Evolutionary conservation across 441 rosid species (phyloP), one percentile per base, ranked within the genome.

Genomic region (Raphanus hybrid): DNA sequence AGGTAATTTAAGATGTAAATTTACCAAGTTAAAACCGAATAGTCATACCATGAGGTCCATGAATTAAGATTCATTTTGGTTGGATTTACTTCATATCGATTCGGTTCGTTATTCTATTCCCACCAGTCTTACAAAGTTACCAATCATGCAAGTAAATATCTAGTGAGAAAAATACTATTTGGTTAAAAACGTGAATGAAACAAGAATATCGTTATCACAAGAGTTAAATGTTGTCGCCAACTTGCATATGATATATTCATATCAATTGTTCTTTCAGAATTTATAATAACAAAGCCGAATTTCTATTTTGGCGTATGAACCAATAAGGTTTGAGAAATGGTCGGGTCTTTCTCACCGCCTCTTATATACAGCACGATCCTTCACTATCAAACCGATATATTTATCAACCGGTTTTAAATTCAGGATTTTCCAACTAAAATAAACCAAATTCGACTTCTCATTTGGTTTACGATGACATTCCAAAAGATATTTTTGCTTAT

Each of bases 331-430:
- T 35, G 64, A 75, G 69, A 64, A 10, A 74, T 57, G 43, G n/a
- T 69, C 50, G 10, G n/a, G 79, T 79, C 78, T 1, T 67, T 50
- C 73, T 78, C 81, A 78, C 69, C 77, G 77, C 69, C 73, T 67
- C 69, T 60, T 26, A 2, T 8, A 37, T 26, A 50, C 37, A 67
- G 12, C 4, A 74, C 39, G 70, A 32, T 63, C 71, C 1, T 55
- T 79, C 75, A 69, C 54, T 18, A 63, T 79, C 82, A 59, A 61
- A 69, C 43, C 75, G 78, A 52, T 39, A 35, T 41, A 63, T 3
- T 23, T 16, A 27, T 12, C 4, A 78, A 74, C 71, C 67, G 67
- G 41, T 39, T 63, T 16, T 29, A 10, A 34, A 27, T n/a, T 70
- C 29, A 14, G 12, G 37, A 3, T 20, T 43, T 12, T 0, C 60